phyloP scores from a whole-genome alignment of 331 rosid genomes.

The Dryas integrifolia region DNA sequence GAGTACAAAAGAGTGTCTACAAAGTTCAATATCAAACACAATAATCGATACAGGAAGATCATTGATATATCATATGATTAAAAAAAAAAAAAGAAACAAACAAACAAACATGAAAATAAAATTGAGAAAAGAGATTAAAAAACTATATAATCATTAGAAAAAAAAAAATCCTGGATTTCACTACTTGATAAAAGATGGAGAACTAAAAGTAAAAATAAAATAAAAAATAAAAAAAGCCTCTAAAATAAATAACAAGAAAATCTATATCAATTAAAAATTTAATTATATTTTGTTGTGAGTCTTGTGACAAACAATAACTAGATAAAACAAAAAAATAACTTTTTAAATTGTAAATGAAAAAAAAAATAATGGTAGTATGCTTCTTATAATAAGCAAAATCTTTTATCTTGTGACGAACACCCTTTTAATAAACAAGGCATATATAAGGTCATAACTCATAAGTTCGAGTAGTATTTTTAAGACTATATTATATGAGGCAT shows the following conservation, averaged over 20 bases:
- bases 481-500: neutral
- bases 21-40: slow-evolving; percentile 5
- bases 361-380: neutral
- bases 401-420: neutral
- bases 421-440: neutral
- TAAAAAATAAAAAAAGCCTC: neutral
- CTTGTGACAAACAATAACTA: neutral
- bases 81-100: neutral
- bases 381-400: neutral
- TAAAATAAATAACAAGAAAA: neutral
- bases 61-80: too few relatives aligned
- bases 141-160: neutral
- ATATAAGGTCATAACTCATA: neutral
- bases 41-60: neutral
- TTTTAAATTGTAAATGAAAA: neutral
- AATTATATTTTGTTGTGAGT: neutral
- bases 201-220: neutral
- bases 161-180: neutral
- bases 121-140: neutral
- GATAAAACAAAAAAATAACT: neutral
- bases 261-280: neutral
- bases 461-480: neutral
- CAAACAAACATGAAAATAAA: neutral
- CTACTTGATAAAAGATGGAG: neutral
- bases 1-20: neutral